phyloP scores from a whole-genome alignment of 176 grass and related monocot genomes.

The bread wheat (Triticum aestivum) region DNA sequence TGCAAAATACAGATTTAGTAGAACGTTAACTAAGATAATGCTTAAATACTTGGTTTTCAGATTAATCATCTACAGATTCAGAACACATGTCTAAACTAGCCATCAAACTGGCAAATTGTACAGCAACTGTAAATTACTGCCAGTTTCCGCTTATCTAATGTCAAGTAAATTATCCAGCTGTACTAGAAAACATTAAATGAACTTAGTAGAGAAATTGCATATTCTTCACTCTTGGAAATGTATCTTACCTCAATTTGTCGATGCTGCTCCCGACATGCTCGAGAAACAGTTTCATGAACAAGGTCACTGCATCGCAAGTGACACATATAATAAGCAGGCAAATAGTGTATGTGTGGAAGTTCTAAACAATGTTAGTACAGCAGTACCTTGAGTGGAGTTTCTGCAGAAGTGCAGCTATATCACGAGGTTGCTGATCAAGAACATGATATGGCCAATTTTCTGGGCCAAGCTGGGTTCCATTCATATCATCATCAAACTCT shows the following conservation, averaged over 20 bases:
- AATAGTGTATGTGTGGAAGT: background rate
- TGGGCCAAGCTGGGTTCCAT: slow-evolving; percentile 57
- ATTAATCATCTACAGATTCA: background rate
- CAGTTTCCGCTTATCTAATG: background rate
- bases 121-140: background rate
- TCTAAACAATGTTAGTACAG: slow-evolving; percentile 17
- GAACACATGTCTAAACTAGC: background rate
- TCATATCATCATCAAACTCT: slow-evolving; percentile 77
- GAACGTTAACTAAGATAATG: background rate
- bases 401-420: slow-evolving; percentile 89
- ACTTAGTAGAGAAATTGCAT: background rate
- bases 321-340: slow-evolving; percentile 6
- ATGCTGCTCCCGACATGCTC: slow-evolving; percentile 89
- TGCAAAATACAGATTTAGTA: background rate
- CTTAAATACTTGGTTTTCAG: slow-evolving; percentile 1
- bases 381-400: slow-evolving; percentile 92
- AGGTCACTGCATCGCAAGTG: slow-evolving; percentile 65
- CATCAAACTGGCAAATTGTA: background rate
- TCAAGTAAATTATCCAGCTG: background rate
- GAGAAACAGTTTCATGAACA: slow-evolving; percentile 87
- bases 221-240: slow-evolving; percentile 18
- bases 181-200: slow-evolving; percentile 2
- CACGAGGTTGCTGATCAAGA: slow-evolving; percentile 87
- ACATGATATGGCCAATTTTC: slow-evolving; percentile 91
- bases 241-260: slow-evolving; percentile 80